These are phyloP conservation scores for Candida frijolesensis DNA, from an alignment of 1,139 yeast species.

Conservation along the genomic window DNA sequence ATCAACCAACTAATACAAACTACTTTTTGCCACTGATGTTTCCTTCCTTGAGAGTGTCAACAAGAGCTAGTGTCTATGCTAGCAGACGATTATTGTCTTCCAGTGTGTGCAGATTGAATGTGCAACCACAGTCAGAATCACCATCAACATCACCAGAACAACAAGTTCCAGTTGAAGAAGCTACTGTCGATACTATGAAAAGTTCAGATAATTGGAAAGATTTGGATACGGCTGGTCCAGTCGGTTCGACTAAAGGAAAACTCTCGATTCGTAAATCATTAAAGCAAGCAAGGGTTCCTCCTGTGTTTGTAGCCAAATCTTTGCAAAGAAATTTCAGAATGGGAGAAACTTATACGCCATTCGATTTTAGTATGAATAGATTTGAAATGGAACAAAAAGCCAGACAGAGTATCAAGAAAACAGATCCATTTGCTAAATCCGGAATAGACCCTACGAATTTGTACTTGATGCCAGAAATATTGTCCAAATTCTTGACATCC, in stretches of 20 bases:
- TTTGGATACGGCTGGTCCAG: constrained; percentile 31
- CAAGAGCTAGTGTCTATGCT: neutral
- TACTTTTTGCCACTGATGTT: neutral
- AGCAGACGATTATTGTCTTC: constrained; percentile 1
- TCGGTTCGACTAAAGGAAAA: constrained; percentile 5
- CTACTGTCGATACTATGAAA: constrained; percentile 24
- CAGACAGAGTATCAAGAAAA: constrained; percentile 17
- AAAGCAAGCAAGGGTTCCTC: constrained; percentile 26
- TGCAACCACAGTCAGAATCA: neutral
- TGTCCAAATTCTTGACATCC: constrained; percentile 58
- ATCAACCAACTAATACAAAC: neutral
- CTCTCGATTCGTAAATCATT: constrained; percentile 21
- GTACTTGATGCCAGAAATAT: constrained; percentile 64
- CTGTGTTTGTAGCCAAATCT: constrained; percentile 23
- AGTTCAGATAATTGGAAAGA: constrained; percentile 30
- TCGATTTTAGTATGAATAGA: constrained; percentile 67
- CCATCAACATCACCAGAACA: neutral
- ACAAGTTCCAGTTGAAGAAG: neutral
- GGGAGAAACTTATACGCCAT: constrained; percentile 66
- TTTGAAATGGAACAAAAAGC: constrained; percentile 36
- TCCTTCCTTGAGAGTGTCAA: constrained; percentile 6
- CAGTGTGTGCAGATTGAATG: neutral
- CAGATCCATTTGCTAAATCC: constrained; percentile 50
- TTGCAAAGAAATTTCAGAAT: constrained; percentile 44
- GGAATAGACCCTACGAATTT: constrained; percentile 67